Evolutionary conservation across 805 yeast genomes (phyloP), one percentile per base, ranked within the genome.

Genomic region (Wickerhamiella dianesei): DNA sequence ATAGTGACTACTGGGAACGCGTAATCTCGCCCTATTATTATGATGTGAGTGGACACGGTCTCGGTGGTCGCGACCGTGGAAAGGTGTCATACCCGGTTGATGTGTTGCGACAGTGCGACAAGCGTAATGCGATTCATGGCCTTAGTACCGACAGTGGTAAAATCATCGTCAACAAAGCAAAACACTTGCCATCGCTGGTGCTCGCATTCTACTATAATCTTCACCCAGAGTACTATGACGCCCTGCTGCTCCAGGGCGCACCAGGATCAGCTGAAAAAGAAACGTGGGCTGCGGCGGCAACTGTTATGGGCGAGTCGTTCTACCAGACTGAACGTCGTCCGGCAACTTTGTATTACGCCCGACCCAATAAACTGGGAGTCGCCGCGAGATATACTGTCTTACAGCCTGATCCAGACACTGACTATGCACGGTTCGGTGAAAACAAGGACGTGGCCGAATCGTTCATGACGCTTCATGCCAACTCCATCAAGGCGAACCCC

Each of bases 1-100:
- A 94, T 89, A 92, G 94, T 1, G 95, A 85, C 63, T 85, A 78
- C 61, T 85, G 95, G 95, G 75, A 80, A 61, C 72, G 95, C 53
- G 77, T 89, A 4, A 82, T 88, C 1, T 75, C 83, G 1, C 94
- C 95, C 4, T 64, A 65, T 36, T 80, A 73, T 56, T 85, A 82
- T 61, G 73, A 75, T 21, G 77, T 85, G 53, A 84, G 84, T 0
- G 82, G 77, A 2, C 66, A 76, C 12, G 54, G 64, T 43, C 65
- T 77, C 1, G 70, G 73, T 25, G 55, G 58, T 41, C 66, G 55
- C 58, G 72, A 58, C n/a, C 56, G 59, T n/a, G 63, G 63, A 52
- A 25, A 25, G 32, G 32, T 25, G 9, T 25, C 32, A 25, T 25
- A 6, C 32, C 32, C 32, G 9, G 32, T 25, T 6, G 72, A 55